Evolutionary conservation across 306 rosid genomes (phyloP).

Genomic region (Dryas alaskensis): DNA sequence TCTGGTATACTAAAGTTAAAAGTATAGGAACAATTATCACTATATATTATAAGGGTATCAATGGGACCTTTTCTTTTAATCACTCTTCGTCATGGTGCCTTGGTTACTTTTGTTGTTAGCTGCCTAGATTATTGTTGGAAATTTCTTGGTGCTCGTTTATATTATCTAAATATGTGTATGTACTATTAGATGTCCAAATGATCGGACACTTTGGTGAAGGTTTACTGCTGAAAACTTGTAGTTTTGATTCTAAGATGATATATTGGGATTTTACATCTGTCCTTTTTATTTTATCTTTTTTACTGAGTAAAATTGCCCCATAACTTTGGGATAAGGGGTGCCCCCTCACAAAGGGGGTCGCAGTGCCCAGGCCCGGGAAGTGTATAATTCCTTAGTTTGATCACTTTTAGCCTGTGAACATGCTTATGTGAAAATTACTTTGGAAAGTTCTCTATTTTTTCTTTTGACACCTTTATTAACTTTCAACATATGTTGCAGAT

Average conservation of each 20-base stretch:
- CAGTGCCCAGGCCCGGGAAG: no score
- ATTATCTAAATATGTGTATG: not conserved
- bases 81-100: no score
- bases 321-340: no score
- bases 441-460: not conserved
- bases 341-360: no score
- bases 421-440: conserved; percentile 5
- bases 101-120: not conserved
- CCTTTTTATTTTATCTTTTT: not conserved
- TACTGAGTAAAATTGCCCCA: no score
- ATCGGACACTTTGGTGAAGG: not conserved
- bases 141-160: not conserved
- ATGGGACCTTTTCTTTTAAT: no score
- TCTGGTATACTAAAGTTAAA: no score
- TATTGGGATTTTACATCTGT: not conserved
- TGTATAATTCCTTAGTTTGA: not conserved
- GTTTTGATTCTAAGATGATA: not conserved
- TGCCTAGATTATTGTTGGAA: not conserved
- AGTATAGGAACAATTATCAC: no score
- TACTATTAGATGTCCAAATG: not conserved
- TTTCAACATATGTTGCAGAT: conserved; percentile 28
- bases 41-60: no score
- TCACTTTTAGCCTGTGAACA: not conserved
- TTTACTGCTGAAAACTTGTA: not conserved
- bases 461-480: conserved; percentile 13